phyloP scores from a whole-genome alignment of 495 filamentous ascomycete species.

The Talaromyces nanjingensis region DNA sequence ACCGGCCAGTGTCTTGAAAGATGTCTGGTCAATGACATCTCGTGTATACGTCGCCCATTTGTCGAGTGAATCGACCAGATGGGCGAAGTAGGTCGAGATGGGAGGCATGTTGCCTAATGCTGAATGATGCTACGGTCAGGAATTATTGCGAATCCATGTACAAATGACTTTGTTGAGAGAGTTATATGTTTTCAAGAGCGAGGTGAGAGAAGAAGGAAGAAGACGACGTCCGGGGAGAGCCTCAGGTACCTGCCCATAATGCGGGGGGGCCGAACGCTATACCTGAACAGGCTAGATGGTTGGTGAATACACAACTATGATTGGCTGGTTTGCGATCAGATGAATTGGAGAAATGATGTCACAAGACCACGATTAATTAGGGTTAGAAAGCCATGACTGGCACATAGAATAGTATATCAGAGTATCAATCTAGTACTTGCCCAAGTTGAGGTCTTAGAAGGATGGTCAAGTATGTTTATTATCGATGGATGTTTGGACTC shows the following conservation, averaged over 20 bases:
- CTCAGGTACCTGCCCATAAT: neutral
- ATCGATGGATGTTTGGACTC: too few species aligned
- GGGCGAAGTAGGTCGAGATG: neutral
- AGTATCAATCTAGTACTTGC: too few species aligned
- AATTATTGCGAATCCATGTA: neutral
- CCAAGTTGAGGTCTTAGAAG: too few species aligned
- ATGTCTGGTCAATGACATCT: slow-evolving; percentile 1
- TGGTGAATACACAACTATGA: neutral
- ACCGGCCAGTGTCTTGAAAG: neutral
- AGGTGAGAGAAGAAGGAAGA: neutral
- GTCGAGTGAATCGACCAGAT: neutral
- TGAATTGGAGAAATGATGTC: neutral
- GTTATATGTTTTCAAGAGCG: neutral
- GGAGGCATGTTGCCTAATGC: neutral
- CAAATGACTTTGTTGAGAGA: neutral
- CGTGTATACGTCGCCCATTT: slow-evolving; percentile 2
- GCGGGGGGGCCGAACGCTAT: neutral
- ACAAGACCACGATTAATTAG: neutral
- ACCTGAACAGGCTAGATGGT: neutral
- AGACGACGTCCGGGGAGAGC: neutral
- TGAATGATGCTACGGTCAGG: neutral
- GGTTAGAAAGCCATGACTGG: neutral
- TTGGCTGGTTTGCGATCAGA: neutral
- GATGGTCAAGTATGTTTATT: too few species aligned
- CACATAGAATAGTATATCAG: too few species aligned